Percentiles rank a stretch among this genome's conserved stretches.
phyloP scores from a whole-genome alignment of 192 early-diverging fungal species.

The Phlyctochytrium arcticum region DNA sequence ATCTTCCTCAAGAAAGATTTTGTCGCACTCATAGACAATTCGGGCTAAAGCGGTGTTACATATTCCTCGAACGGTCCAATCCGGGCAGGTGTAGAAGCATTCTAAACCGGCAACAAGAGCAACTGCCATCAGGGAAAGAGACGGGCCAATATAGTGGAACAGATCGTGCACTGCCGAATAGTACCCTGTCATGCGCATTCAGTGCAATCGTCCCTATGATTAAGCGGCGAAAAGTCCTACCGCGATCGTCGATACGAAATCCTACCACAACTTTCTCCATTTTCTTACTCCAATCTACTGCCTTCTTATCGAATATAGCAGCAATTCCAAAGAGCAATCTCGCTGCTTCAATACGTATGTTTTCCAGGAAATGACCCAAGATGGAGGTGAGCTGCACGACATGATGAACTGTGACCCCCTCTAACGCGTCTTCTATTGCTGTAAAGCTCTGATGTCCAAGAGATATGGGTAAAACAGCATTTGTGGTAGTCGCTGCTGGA shows the following conservation, averaged over 20 bases:
- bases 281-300: constrained; percentile 27
- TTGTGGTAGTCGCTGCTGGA: neutral
- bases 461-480: neutral
- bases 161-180: constrained; percentile 43
- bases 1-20: constrained; percentile 55
- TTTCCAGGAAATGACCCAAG: constrained; percentile 39
- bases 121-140: constrained; percentile 43
- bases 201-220: constrained; percentile 5
- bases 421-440: constrained; percentile 26
- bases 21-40: constrained; percentile 50
- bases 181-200: constrained; percentile 24
- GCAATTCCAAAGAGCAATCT: constrained; percentile 37
- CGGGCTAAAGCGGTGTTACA: constrained; percentile 49
- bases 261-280: constrained; percentile 26
- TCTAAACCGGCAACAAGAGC: constrained; percentile 57
- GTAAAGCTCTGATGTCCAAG: constrained; percentile 12
- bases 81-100: constrained; percentile 47
- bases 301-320: constrained; percentile 28
- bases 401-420: constrained; percentile 36
- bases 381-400: constrained; percentile 47
- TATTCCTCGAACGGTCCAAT: constrained; percentile 47
- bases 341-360: constrained; percentile 38
- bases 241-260: constrained; percentile 41
- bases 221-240: constrained; percentile 9
- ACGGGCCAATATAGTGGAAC: constrained; percentile 41